These are phyloP conservation scores for Candida glucosophila DNA, from an alignment of 1,139 yeast species.

Conservation along the genomic window DNA sequence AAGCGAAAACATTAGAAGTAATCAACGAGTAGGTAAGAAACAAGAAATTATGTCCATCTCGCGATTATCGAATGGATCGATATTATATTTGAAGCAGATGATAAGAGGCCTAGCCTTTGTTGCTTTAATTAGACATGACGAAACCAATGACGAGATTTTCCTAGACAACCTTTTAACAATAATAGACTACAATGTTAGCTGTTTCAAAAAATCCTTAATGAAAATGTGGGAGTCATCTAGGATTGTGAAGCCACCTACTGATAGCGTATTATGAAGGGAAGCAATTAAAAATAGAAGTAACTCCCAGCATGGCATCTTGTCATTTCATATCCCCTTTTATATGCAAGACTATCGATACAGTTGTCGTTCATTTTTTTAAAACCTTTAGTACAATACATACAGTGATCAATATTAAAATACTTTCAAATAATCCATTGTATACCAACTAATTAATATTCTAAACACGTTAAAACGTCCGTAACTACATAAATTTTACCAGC, in stretches of 20 bases:
- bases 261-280: no score
- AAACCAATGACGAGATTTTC: slow-evolving; percentile 33
- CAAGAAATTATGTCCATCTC: slow-evolving; percentile 57
- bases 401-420: no score
- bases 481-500: slow-evolving; percentile 26
- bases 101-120: slow-evolving; percentile 88
- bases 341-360: no score
- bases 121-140: slow-evolving; percentile 69
- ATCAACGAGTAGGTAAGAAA: slow-evolving; percentile 6
- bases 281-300: no score
- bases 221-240: slow-evolving; percentile 57
- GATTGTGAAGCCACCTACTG: slow-evolving; percentile 1
- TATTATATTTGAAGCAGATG: slow-evolving; percentile 82
- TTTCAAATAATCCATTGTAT: no score
- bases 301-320: no score
- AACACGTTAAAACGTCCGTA: no score
- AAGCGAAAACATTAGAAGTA: slow-evolving; percentile 12
- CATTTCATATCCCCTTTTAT: no score
- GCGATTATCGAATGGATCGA: slow-evolving; percentile 71
- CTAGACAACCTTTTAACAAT: slow-evolving; percentile 57
- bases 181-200: slow-evolving; percentile 81
- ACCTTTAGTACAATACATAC: no score
- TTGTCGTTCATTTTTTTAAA: no score
- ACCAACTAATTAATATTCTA: no score
- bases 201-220: slow-evolving; percentile 71